These are phyloP conservation scores for Magnolia kwangsiensis DNA, from an alignment of 164 flowering plant genomes.

Conservation along the genomic window DNA sequence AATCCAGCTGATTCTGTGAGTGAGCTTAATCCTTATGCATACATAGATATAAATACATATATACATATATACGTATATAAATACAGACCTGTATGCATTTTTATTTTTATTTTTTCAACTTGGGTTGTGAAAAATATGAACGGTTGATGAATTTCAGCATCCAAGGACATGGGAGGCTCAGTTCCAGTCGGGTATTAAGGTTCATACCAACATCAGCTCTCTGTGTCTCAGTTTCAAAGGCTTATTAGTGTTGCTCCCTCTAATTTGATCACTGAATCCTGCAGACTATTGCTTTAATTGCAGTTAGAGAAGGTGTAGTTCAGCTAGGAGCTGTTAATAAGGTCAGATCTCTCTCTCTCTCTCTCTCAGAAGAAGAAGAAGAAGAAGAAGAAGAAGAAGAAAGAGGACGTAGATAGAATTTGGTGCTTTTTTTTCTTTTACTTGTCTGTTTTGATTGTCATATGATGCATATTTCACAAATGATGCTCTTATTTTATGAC, in stretches of 20 bases:
- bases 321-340: conserved; percentile 83
- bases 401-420: not conserved
- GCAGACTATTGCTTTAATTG: conserved; percentile 95
- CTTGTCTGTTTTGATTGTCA: not conserved
- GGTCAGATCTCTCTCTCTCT: conserved; percentile 31
- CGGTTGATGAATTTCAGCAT: conserved; percentile 39
- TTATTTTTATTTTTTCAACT: not conserved
- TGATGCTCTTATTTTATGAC: not conserved
- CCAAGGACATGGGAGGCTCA: conserved; percentile 99
- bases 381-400: not conserved
- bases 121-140: not conserved
- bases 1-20: conserved; percentile 83
- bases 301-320: conserved; percentile 94
- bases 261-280: conserved; percentile 12
- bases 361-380: too few relatives aligned
- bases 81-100: not conserved
- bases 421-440: not conserved
- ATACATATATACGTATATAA: not conserved
- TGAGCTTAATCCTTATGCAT: not conserved
- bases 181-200: conserved; percentile 95
- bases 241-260: not conserved
- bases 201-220: conserved; percentile 18
- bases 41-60: not conserved
- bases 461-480: not conserved
- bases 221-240: not conserved